phyloP scores from a whole-genome alignment of 257 asterid genomes.

The Jacaranda copaia region DNA sequence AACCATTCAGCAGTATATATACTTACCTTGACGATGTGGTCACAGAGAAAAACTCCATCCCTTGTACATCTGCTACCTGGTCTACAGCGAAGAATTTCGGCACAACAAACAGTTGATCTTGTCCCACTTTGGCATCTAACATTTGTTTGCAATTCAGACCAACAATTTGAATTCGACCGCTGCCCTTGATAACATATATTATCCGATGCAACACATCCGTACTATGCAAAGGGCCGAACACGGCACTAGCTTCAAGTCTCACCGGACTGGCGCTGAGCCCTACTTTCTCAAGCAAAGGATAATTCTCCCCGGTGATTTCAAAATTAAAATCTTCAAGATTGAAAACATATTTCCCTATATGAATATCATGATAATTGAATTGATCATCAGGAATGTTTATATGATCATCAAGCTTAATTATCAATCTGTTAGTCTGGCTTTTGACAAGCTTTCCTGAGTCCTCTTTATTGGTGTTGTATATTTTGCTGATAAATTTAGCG shows the following conservation, averaged over 20 bases:
- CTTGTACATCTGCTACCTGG: constrained; percentile 39
- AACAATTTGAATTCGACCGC: constrained; percentile 46
- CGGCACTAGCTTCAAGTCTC: constrained; percentile 28
- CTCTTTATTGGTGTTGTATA: constrained; percentile 20
- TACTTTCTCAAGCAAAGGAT: constrained; percentile 25
- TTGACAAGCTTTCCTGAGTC: constrained; percentile 38
- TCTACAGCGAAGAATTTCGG: constrained; percentile 49
- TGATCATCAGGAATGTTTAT: constrained; percentile 35
- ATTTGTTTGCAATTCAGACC: constrained; percentile 46
- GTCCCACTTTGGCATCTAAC: constrained; percentile 37
- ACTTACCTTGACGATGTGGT: constrained; percentile 48
- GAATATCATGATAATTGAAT: background rate
- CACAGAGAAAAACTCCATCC: constrained; percentile 44
- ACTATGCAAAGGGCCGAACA: constrained; percentile 36
- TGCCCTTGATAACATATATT: constrained; percentile 43
- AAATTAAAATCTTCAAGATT: background rate
- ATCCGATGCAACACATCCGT: constrained; percentile 39
- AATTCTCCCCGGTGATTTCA: constrained; percentile 24
- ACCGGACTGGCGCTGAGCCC: constrained; percentile 43
- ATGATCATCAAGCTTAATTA: constrained; percentile 27
- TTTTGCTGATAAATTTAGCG: constrained; percentile 36
- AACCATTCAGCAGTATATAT: no score
- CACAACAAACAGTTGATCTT: constrained; percentile 49
- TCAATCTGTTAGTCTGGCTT: constrained; percentile 39
- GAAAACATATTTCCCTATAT: background rate